Base-by-base conservation (phyloP, 2,329 filamentous ascomycete species). In the Arthroderma sp. region DNA sequence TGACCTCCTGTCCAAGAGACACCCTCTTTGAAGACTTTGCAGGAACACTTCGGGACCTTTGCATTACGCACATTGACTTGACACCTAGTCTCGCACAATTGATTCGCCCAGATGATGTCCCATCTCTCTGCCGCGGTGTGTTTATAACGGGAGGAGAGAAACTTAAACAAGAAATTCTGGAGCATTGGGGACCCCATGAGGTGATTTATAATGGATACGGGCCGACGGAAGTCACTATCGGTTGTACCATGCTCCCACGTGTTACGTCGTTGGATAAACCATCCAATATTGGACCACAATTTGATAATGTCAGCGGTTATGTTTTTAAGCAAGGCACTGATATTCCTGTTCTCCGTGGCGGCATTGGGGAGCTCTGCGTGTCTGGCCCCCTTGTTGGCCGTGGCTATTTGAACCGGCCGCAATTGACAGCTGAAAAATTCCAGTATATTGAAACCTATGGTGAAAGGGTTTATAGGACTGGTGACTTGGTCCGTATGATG, bases 161-260 rank as follows among this genome's bases (percentile, higher is more conserved):
- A 55, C 74, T 96, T 17, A 91, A 88, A 64, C 88, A 93, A 66
- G 91, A 95, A 61, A 94, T 95, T 52, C 76, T 96, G 1, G 86
- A 95, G 64, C 80, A 77, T 0, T 96, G 91, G 91, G 91, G 91
- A 0, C 79, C 84, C 0, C 79, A 84, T 58, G 79, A 79, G 1
- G 88, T 90, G 44, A 90, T 97, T 13, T 91, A 95, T 74, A 96
- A 96, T 65, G 90, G 89, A 2, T 89, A 95, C 62, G 91, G 91
- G 0, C 91, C 91, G 0, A 96, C 91, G 0, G 91, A 96, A 69
- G 87, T 88, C 0, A 96, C 91, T 0, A 96, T 96, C 61, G 91
- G 91, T 4, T 87, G 91, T 37, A 95, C 91, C 0, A 94, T 93
- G 79, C 91, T 86, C 64, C 84, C 85, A n/a, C 80, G 87, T 35